Evolutionary conservation across 345 rosid genomes (phyloP), one percentile per base, ranked within the genome.

Genomic region (Ceriops tagal): DNA sequence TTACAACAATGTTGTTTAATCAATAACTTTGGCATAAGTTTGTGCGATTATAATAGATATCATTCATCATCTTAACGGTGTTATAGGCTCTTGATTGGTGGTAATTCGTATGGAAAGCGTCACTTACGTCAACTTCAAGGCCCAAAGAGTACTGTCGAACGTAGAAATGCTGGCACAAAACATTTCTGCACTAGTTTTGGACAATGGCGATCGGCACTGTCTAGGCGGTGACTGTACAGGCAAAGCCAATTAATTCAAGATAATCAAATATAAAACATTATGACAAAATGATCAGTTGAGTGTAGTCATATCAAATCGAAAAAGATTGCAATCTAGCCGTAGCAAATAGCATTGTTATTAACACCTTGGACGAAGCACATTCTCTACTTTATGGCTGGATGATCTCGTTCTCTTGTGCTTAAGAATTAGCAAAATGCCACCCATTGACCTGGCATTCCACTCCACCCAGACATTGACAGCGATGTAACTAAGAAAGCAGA

Each of bases 361-460:
- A 21, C 27, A 18, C 18, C 5, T 21, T 60, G 63, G 46, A 34
- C 49, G 64, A 27, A 22, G 66, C 57, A 27, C 24, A 49, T 37
- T 24, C 31, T 65, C 43, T 5, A 31, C 75, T 76, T 72, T 69
- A 57, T 68, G 66, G 73, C 75, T 76, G 73, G 65, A 57, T 46
- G 56, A 6, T 47, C 34, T 67, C 73, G 76, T 77, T 53, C 28
- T 73, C 34, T 63, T 64, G 70, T 55, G 77, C 70, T 47, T 71
- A 55, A 69, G 47, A 80, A 71, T 58, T 71, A 37, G 65, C 34
- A 43, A 55, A 51, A 65, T 72, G 64, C 61, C 32, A 70, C 61
- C 72, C 69, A 67, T 64, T 71, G 76, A 83, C 79, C 73, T 81
- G 89, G 82, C 80, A 81, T 78, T 83, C 86, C 92, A 87, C 89